Evolutionary conservation across 2,329 filamentous ascomycete genomes (phyloP).

Genomic region (Pseudogymnoascus sp.): DNA sequence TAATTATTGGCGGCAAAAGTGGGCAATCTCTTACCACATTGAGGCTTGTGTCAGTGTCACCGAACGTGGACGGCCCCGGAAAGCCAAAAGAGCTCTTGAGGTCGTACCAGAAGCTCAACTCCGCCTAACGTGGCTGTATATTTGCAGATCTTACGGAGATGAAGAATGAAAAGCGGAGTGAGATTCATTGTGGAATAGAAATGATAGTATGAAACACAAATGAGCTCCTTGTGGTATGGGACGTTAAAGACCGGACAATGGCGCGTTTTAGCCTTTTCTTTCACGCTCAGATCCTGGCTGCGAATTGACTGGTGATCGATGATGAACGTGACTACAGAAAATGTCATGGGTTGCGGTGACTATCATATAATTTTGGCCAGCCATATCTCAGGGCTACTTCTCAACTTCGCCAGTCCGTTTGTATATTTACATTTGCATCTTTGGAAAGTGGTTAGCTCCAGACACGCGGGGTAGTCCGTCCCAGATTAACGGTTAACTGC

Average conservation of each 20-base stretch:
- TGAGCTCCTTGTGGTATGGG: neutral
- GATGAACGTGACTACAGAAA: neutral
- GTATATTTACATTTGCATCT: neutral
- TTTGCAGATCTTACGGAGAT: neutral
- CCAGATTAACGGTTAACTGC: neutral
- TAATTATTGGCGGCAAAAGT: neutral
- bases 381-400: neutral
- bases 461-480: neutral
- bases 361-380: neutral
- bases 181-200: neutral
- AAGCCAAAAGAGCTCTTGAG: neutral
- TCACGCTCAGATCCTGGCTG: neutral
- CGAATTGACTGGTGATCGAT: neutral
- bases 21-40: neutral
- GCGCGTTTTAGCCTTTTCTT: neutral
- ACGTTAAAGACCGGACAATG: neutral
- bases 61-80: neutral
- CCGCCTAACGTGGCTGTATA: neutral
- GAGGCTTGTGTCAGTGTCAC: neutral
- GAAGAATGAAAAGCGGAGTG: neutral
- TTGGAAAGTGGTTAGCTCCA: neutral
- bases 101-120: neutral
- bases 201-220: neutral
- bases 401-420: neutral
- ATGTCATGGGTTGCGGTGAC: neutral